Evolutionary conservation across 495 filamentous ascomycete species (phyloP).

Genomic region (Lineolata rhizophorae): DNA sequence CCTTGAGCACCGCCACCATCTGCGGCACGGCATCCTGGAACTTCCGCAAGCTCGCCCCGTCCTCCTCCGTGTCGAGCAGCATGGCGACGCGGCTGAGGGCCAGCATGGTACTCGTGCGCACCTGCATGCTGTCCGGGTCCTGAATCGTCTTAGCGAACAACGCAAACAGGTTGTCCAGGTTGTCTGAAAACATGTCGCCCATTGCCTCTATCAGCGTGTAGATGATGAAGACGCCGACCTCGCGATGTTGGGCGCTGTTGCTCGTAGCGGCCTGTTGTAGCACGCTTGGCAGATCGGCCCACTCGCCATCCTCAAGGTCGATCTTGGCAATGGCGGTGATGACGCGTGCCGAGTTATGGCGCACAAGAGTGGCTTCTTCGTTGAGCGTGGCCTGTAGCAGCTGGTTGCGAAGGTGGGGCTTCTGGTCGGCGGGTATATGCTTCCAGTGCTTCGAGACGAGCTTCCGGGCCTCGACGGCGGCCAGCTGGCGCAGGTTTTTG

Average conservation of each 20-base stretch:
- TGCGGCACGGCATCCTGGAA: conserved; percentile 61
- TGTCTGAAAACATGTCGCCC: conserved; percentile 54
- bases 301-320: conserved; percentile 72
- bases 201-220: conserved; percentile 76
- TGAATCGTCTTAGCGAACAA: conserved; percentile 74
- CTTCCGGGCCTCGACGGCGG: conserved; percentile 67
- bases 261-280: conserved; percentile 52
- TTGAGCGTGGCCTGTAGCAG: conserved; percentile 62
- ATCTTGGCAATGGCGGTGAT: conserved; percentile 70
- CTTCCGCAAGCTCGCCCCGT: conserved; percentile 41
- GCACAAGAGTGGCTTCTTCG: conserved; percentile 48
- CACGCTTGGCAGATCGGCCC: conserved; percentile 57
- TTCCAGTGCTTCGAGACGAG: conserved; percentile 77
- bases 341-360: conserved; percentile 72
- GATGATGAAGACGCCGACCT: conserved; percentile 80
- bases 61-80: conserved; percentile 68
- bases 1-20: conserved; percentile 81
- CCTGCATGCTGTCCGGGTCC: conserved; percentile 75
- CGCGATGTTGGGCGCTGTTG: conserved; percentile 52
- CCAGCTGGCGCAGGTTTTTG: conserved; percentile 51
- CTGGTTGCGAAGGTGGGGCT: conserved; percentile 55
- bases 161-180: conserved; percentile 52
- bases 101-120: conserved; percentile 85
- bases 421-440: conserved; percentile 36
- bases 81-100: conserved; percentile 78